phyloP scores from a whole-genome alignment of 106 monocot species.

The Hemerocallis citrina region DNA sequence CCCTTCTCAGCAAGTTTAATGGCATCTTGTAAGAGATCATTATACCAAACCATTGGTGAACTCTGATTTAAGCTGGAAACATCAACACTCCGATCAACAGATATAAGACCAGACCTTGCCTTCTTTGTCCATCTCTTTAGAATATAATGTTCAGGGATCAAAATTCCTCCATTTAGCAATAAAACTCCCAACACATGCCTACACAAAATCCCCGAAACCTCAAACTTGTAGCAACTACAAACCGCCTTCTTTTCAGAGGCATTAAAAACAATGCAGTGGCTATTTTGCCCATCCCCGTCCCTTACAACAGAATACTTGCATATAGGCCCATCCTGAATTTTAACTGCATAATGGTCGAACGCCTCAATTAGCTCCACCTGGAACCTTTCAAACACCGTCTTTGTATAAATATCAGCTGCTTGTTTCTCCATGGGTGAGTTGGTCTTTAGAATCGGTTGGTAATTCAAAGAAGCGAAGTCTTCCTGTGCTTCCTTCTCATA shows the following conservation, averaged over 20 bases:
- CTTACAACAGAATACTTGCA: conserved; percentile 45
- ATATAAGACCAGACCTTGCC: conserved; percentile 42
- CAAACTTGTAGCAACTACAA: conserved; percentile 62
- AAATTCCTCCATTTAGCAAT: conserved; percentile 16
- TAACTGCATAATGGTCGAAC: conserved; percentile 31
- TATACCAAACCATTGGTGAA: conserved; percentile 25
- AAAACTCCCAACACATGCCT: conserved; percentile 60
- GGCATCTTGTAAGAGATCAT: conserved; percentile 48
- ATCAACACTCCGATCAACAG: conserved; percentile 21
- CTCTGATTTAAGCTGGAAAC: conserved; percentile 16
- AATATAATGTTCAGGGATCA: conserved; percentile 54
- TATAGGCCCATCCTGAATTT: conserved; percentile 45
- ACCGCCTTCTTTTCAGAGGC: conserved; percentile 42
- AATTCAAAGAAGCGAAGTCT: conserved; percentile 29
- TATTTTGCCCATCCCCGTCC: conserved; percentile 26
- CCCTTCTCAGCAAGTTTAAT: conserved; percentile 68
- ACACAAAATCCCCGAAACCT: conserved; percentile 56
- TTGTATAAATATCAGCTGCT: conserved; percentile 57
- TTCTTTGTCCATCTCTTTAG: conserved; percentile 61
- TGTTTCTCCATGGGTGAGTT: conserved; percentile 49
- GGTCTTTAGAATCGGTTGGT: conserved; percentile 39
- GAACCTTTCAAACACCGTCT: conserved; percentile 47
- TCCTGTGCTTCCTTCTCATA: conserved; percentile 53
- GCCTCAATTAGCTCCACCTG: conserved; percentile 56
- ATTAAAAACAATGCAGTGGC: conserved; percentile 30